phyloP scores from a whole-genome alignment of 225 moss, liverwort and hornwort species.

The Lunularia cruciata region DNA sequence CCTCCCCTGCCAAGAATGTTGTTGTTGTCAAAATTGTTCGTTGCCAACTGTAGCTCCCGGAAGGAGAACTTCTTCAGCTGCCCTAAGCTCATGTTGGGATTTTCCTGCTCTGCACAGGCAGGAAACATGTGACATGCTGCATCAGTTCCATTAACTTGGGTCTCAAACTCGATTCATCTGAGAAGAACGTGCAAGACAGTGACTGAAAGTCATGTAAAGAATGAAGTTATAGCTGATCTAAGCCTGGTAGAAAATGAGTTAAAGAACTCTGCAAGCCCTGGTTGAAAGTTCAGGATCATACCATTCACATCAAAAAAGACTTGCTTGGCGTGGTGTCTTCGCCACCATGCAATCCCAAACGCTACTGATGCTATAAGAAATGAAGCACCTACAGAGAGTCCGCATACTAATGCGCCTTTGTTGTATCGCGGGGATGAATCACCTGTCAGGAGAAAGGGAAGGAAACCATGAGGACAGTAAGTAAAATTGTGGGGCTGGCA shows the following conservation, averaged over 20 bases:
- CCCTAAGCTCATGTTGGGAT: slow-evolving; percentile 70
- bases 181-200: background rate
- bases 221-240: background rate
- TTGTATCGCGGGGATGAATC: slow-evolving; percentile 40
- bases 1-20: slow-evolving; percentile 88
- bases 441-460: background rate
- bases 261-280: no score
- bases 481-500: background rate
- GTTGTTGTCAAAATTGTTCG: slow-evolving; percentile 75
- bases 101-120: slow-evolving; percentile 67
- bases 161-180: background rate
- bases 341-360: slow-evolving; percentile 80
- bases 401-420: slow-evolving; percentile 71
- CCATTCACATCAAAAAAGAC: slow-evolving; percentile 92
- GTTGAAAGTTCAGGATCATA: slow-evolving; percentile 10
- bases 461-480: background rate
- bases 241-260: no score
- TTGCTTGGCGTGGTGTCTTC: slow-evolving; percentile 72
- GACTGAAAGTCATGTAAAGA: background rate
- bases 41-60: slow-evolving; percentile 81
- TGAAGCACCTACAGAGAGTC: slow-evolving; percentile 73
- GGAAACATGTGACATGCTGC: background rate
- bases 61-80: slow-evolving; percentile 89
- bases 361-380: slow-evolving; percentile 65
- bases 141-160: background rate